Conservation (phyloP, 1,139 yeast species). For the Casaregolazyma lundiana region DNA sequence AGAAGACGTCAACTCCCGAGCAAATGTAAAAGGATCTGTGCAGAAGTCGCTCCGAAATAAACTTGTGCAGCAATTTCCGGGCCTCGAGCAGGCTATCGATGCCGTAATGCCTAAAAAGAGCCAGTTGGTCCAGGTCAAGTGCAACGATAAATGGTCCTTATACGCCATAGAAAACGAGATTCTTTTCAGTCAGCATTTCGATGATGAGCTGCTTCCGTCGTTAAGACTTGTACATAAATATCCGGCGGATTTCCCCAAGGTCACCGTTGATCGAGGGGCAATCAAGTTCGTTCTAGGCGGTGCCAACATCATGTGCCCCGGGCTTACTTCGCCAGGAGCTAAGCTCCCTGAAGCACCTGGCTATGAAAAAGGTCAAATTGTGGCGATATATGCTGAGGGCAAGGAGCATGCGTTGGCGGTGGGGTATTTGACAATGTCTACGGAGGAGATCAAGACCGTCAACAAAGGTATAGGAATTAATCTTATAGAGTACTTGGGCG, state of each 20-base stretch:
- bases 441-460: slow-evolving; percentile 76
- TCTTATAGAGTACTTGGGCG: slow-evolving; percentile 79
- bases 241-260: slow-evolving; percentile 63
- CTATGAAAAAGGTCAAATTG: slow-evolving; percentile 59
- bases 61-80: slow-evolving; percentile 67
- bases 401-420: slow-evolving; percentile 87
- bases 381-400: slow-evolving; percentile 86
- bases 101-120: slow-evolving; percentile 86
- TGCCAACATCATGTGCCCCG: slow-evolving; percentile 97
- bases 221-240: slow-evolving; percentile 68
- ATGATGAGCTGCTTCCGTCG: slow-evolving; percentile 71
- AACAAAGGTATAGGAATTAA: slow-evolving; percentile 93
- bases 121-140: slow-evolving; percentile 76
- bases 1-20: slow-evolving; percentile 84
- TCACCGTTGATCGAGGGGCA: slow-evolving; percentile 94
- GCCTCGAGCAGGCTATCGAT: slow-evolving; percentile 69
- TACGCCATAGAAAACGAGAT: slow-evolving; percentile 72
- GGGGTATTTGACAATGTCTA: slow-evolving; percentile 81
- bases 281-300: slow-evolving; percentile 91
- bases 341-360: slow-evolving; percentile 65
- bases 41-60: slow-evolving; percentile 78
- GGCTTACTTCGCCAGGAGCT: slow-evolving; percentile 89
- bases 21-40: slow-evolving; percentile 88
- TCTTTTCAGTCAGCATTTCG: slow-evolving; percentile 76
- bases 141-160: slow-evolving; percentile 82